Conservation (phyloP, 192 early-diverging fungal species). For the Paraglomus occultum region DNA sequence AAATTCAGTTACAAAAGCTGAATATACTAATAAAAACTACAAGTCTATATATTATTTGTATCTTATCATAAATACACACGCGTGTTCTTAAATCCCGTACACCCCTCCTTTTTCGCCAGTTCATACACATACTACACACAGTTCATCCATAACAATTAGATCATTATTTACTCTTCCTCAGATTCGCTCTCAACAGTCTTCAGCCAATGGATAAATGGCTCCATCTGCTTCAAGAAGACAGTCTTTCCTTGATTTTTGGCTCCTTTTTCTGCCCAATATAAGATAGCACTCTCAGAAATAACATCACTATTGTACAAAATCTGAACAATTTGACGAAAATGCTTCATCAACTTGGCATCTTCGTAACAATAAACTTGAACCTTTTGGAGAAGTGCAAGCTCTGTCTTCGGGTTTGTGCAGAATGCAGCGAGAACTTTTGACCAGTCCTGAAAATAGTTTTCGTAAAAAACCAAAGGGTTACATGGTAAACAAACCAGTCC, state of each 20-base stretch:
- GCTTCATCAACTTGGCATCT: conserved; percentile 85
- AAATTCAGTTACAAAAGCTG: too few species aligned
- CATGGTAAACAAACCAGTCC: too few species aligned
- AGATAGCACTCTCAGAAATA: conserved; percentile 85
- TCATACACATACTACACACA: too few species aligned
- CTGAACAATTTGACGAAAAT: conserved; percentile 79
- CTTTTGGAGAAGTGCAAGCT: conserved; percentile 81
- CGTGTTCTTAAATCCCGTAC: too few species aligned
- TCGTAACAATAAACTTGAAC: conserved; percentile 87
- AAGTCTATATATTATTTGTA: too few species aligned
- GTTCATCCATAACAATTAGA: too few species aligned
- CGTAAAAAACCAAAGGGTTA: too few species aligned
- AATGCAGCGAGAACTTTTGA: conserved; percentile 73
- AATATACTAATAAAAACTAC: too few species aligned
- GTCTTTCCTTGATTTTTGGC: conserved; percentile 84
- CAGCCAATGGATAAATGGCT: conserved; percentile 83
- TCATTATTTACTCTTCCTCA: conserved; percentile 49
- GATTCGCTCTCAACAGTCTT: conserved; percentile 66
- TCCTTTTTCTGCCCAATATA: conserved; percentile 95
- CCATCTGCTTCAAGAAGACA: conserved; percentile 91
- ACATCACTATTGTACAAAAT: conserved; percentile 89
- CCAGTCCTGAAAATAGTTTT: conserved; percentile 51
- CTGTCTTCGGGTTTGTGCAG: conserved; percentile 76
- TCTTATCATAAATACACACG: too few species aligned
- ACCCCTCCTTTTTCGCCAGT: too few species aligned